Base-by-base conservation (phyloP, 2,329 filamentous ascomycete genomes). In the Colletotrichum somersetense region DNA sequence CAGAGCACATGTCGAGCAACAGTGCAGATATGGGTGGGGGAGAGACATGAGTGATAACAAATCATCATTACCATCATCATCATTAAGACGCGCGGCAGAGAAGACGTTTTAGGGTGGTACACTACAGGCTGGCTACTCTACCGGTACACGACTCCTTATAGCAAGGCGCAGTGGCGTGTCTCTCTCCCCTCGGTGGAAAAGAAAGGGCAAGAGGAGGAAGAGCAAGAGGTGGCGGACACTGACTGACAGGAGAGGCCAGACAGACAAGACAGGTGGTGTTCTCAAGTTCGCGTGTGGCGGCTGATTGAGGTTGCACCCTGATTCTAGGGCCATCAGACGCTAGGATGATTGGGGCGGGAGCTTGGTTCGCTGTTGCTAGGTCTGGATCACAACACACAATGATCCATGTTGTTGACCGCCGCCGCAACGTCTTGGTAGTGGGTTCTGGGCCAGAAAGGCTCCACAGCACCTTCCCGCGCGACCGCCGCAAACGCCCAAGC, bases 331-430 rank as follows among this genome's bases (percentile, higher is more conserved):
- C 33, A n/a, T 5, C 38, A 33, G 59, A 55, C 46, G 61, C 70
- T 65, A 72, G 53, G 59, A 61, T 40, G 58, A 50, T 72, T 69
- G 26, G 66, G 63, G 44, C 42, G 35, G 55, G 55, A 61, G 62
- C 67, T 33, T 56, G 52, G 52, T 61, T 30, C 52, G 55, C 20
- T 46, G 59, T 33, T 64, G 46, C 23, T 38, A 7, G 65, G 62
- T 66, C 67, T 70, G 48, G 67, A 62, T 52, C 62, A 70, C 38
- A 59, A 69, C 53, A n/a, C 20, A 44, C 50, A 40, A 65, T 72
- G 44, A 72, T 64, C 70, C 66, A 65, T 72, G 55, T 48, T 70
- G 44, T 44, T 53, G 48, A 52, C 67, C 56, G n/a, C 48, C 18
- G 50, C 58, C n/a, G 61, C 48, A 50, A 35, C n/a, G 30, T 50